Conservation (phyloP, 129 eudicot species). For the Centella asiatica region DNA sequence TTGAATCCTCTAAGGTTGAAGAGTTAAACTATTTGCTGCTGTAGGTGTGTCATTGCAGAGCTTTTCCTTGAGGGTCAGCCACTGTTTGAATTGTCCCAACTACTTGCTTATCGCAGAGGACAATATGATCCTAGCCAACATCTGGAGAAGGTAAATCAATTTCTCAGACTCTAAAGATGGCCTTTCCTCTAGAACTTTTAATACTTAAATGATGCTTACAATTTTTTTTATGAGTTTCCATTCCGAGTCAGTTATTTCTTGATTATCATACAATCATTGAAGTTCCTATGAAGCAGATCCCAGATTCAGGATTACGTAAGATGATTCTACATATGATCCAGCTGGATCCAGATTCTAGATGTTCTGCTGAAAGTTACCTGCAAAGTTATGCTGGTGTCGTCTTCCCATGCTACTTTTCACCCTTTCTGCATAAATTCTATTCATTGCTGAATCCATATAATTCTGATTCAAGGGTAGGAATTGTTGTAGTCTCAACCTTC, state of each 20-base stretch:
- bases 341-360: slow-evolving; percentile 79
- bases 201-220: too few relatives aligned
- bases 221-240: not conserved
- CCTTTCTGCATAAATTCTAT: slow-evolving; percentile 82
- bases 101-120: slow-evolving; percentile 96
- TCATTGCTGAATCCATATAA: slow-evolving; percentile 68
- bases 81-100: slow-evolving; percentile 85
- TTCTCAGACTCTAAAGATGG: too few relatives aligned
- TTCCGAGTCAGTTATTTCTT: not conserved
- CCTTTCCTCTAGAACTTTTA: not conserved
- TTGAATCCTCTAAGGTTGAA: not conserved
- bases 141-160: slow-evolving; percentile 64
- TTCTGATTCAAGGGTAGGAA: slow-evolving; percentile 87
- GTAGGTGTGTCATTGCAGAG: slow-evolving; percentile 98
- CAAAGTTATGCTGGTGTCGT: slow-evolving; percentile 76
- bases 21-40: slow-evolving; percentile 15
- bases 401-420: slow-evolving; percentile 83
- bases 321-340: slow-evolving; percentile 99
- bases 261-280: not conserved
- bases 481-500: not conserved
- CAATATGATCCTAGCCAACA: slow-evolving; percentile 92
- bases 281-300: slow-evolving; percentile 51
- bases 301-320: slow-evolving; percentile 93
- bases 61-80: slow-evolving; percentile 98
- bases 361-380: slow-evolving; percentile 86